These are phyloP conservation scores for Leccinum pachyderme DNA, from an alignment of 1,284 basidiomycete species.

Conservation along the genomic window DNA sequence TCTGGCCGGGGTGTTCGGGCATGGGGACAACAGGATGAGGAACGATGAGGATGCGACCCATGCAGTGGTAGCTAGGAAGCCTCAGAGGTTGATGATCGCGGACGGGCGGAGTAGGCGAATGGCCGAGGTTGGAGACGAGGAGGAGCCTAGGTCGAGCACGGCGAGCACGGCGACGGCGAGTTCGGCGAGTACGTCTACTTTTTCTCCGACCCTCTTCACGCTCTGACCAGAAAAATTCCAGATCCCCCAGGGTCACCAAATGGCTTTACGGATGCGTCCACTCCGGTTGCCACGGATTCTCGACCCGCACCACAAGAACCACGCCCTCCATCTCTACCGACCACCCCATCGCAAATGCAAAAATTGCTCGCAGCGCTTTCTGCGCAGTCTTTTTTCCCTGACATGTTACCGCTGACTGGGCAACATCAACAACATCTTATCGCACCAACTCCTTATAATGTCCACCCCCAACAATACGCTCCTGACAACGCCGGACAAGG, in stretches of 20 bases:
- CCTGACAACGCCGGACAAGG: constrained; percentile 1
- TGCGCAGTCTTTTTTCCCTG: constrained; percentile 22
- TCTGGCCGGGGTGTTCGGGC: constrained; percentile 89
- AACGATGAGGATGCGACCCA: constrained; percentile 46
- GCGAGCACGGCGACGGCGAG: constrained; percentile 29
- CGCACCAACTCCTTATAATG: constrained; percentile 35
- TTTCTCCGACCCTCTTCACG: not conserved
- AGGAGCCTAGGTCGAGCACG: constrained; percentile 30
- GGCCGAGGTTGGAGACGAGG: constrained; percentile 38
- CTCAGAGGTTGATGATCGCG: constrained; percentile 66
- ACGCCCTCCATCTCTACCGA: constrained; percentile 42
- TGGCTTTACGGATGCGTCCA: constrained; percentile 25
- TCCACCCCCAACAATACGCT: constrained; percentile 11
- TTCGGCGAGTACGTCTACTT: constrained; percentile 12
- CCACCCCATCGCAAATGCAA: constrained; percentile 67
- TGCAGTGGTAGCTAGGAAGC: constrained; percentile 50
- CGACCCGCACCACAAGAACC: constrained; percentile 7
- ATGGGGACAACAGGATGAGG: constrained; percentile 39
- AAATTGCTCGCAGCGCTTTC: constrained; percentile 61
- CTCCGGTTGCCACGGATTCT: constrained; percentile 11
- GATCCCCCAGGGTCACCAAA: constrained; percentile 33
- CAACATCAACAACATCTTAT: constrained; percentile 30
- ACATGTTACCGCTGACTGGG: constrained; percentile 17
- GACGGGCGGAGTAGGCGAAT: constrained; percentile 42
- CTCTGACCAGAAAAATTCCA: constrained; percentile 6